Conservation (phyloP, 331 rosid species). For the Dryas integrifolia region DNA sequence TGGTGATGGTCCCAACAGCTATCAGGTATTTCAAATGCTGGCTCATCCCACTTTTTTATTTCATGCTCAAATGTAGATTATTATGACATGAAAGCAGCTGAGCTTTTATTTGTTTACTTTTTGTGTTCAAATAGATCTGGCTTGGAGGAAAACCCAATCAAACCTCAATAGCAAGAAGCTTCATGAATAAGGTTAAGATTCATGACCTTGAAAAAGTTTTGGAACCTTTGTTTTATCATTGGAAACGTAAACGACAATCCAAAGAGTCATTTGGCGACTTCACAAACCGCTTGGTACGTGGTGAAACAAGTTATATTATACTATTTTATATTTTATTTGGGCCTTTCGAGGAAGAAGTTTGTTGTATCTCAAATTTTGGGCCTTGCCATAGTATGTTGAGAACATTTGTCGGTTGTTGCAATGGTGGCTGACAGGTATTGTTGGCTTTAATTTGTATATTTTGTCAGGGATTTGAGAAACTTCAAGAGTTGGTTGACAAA, state of each 20-base stretch:
- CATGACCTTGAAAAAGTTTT: constrained; percentile 84
- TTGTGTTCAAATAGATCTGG: constrained; percentile 57
- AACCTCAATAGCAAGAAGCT: constrained; percentile 67
- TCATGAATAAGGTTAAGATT: constrained; percentile 90
- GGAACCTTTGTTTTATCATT: constrained; percentile 83
- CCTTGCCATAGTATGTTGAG: neutral
- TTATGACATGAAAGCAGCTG: neutral
- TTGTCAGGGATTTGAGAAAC: constrained; percentile 80
- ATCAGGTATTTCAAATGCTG: constrained; percentile 62
- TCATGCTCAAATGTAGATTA: neutral
- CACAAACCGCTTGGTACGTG: constrained; percentile 69
- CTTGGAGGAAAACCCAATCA: constrained; percentile 92
- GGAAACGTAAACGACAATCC: constrained; percentile 84
- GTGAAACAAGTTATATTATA: constrained; percentile 4
- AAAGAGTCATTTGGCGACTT: constrained; percentile 90
- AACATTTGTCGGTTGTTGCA: constrained; percentile 2
- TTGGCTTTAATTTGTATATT: constrained; percentile 18
- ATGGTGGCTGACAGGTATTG: constrained; percentile 10
- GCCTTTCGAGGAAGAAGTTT: neutral
- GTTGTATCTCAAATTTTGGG: constrained; percentile 5
- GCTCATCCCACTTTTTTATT: neutral
- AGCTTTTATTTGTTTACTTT: neutral
- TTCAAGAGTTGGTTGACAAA: constrained; percentile 65
- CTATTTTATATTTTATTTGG: constrained; percentile 1
- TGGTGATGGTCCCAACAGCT: constrained; percentile 98